Conservation (phyloP, 768 basidiomycete species). For the Trichaptum fuscoviolaceum region DNA sequence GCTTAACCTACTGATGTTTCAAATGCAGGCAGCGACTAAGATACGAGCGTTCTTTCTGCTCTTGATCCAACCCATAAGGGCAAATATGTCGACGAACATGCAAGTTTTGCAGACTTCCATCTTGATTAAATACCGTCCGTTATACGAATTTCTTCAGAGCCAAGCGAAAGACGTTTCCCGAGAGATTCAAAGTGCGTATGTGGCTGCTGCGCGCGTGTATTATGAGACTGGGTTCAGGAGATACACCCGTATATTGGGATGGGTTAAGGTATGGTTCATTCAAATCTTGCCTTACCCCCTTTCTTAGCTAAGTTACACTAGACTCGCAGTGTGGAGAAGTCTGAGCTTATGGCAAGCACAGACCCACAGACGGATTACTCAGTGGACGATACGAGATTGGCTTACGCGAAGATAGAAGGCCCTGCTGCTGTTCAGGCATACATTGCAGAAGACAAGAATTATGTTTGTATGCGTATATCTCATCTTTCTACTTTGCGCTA, state of each 20-base stretch:
- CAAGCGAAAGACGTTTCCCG: conserved; percentile 77
- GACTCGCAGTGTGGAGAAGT: conserved; percentile 66
- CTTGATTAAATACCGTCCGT: conserved; percentile 72
- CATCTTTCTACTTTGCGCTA: conserved; percentile 1
- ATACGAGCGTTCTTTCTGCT: conserved; percentile 81
- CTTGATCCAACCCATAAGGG: conserved; percentile 76
- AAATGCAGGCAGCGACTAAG: conserved; percentile 75
- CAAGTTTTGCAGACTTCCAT: conserved; percentile 87
- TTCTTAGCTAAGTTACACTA: conserved; percentile 23
- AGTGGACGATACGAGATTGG: conserved; percentile 52
- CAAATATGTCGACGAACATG: conserved; percentile 85
- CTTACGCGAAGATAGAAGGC: conserved; percentile 70
- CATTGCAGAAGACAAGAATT: conserved; percentile 82
- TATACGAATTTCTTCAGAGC: conserved; percentile 82
- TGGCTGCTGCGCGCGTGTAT: conserved; percentile 78
- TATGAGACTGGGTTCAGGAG: conserved; percentile 94
- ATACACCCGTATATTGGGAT: conserved; percentile 77
- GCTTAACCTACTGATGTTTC: conserved; percentile 4
- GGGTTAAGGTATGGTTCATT: conserved; percentile 55
- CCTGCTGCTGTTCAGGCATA: conserved; percentile 78
- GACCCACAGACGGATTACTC: conserved; percentile 32
- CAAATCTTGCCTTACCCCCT: not conserved
- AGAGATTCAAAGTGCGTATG: conserved; percentile 86
- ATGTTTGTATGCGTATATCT: conserved; percentile 49
- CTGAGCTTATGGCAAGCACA: conserved; percentile 52